phyloP scores from a whole-genome alignment of 192 early-diverging fungal species.

The Podila epigama region DNA sequence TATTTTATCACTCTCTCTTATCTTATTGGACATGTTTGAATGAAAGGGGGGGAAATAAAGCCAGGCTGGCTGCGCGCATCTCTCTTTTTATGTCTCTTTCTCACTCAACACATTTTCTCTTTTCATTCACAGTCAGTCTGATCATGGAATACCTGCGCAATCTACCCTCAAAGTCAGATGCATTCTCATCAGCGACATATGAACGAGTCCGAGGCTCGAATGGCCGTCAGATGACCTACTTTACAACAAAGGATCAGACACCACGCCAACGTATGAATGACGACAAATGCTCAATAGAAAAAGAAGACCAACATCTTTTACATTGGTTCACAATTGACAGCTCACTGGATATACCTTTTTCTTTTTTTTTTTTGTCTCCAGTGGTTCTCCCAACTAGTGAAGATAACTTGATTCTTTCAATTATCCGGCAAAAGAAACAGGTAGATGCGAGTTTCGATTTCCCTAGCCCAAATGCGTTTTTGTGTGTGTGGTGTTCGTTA shows the following conservation, averaged over 20 bases:
- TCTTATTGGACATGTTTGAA: too few relatives aligned
- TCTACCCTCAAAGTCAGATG: neutral
- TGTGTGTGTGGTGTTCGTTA: too few relatives aligned
- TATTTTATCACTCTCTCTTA: too few relatives aligned
- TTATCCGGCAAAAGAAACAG: neutral
- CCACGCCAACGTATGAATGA: neutral
- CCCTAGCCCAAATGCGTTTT: too few relatives aligned
- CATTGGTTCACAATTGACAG: neutral
- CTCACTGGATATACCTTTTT: too few relatives aligned
- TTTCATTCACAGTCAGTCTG: neutral
- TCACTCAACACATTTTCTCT: neutral
- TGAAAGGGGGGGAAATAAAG: too few relatives aligned
- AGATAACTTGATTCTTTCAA: neutral
- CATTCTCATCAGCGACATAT: constrained; percentile 1
- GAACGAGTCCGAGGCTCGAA: neutral
- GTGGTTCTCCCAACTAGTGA: neutral
- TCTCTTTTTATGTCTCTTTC: too few relatives aligned
- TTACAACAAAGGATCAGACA: neutral
- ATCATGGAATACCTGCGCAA: constrained; percentile 4
- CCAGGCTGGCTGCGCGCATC: too few relatives aligned
- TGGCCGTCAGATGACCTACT: neutral
- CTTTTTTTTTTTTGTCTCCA: neutral
- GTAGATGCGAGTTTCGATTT: neutral
- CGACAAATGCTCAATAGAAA: neutral
- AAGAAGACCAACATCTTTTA: neutral